phyloP scores from a whole-genome alignment of 768 basidiomycete species.

The Cyclocybe cylindracea region DNA sequence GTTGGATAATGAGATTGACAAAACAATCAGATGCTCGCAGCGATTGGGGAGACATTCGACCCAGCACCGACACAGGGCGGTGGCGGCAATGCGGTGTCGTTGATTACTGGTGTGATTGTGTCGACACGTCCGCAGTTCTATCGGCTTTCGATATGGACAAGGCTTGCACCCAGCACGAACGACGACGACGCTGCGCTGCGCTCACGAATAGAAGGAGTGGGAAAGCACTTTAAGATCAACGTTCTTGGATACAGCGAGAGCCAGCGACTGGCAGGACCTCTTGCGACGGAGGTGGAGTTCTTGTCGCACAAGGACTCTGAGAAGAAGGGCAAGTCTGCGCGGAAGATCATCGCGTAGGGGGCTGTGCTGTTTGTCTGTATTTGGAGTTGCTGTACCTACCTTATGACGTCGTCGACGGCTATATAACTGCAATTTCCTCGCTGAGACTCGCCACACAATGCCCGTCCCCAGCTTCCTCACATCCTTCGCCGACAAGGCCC shows the following conservation, averaged over 20 bases:
- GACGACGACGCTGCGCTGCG: conserved; percentile 58
- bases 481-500: conserved; percentile 75
- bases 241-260: conserved; percentile 81
- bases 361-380: conserved; percentile 27
- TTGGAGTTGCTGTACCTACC: conserved; percentile 24
- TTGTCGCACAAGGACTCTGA: conserved; percentile 93
- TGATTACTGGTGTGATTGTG: conserved; percentile 93
- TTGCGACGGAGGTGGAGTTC: conserved; percentile 95
- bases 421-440: conserved; percentile 16
- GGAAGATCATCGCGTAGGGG: conserved; percentile 71
- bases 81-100: conserved; percentile 48
- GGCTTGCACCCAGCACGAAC: conserved; percentile 62
- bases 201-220: conserved; percentile 82
- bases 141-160: conserved; percentile 97
- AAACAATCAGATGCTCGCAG: conserved; percentile 87
- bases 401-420: conserved; percentile 21
- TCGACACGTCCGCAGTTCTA: conserved; percentile 95
- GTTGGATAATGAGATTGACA: neutral
- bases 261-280: conserved; percentile 78
- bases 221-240: conserved; percentile 86
- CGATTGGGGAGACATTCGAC: conserved; percentile 98
- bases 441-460: conserved; percentile 38
- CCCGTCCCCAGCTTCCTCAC: conserved; percentile 63
- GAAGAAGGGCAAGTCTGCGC: conserved; percentile 85
- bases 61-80: conserved; percentile 65